Conservation (phyloP, 148 eudicot genomes). For the Cornus kousa region DNA sequence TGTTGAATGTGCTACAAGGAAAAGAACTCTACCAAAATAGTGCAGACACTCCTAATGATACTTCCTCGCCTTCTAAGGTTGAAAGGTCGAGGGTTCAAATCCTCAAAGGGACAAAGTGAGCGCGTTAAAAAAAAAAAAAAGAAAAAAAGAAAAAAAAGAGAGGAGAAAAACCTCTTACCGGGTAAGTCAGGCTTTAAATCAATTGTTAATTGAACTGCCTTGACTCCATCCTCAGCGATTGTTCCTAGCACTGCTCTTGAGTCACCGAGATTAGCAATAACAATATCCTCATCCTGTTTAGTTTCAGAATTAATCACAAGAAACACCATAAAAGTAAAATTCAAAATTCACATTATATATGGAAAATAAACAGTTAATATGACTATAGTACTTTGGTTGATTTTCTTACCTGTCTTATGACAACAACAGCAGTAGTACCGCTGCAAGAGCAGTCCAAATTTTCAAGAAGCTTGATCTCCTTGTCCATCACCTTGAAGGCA, state of each 20-base stretch:
- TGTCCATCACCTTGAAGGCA: constrained; percentile 73
- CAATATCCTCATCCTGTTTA: constrained; percentile 55
- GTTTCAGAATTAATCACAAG: not conserved
- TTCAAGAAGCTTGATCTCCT: constrained; percentile 58
- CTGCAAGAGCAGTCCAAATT: constrained; percentile 65
- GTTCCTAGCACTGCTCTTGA: constrained; percentile 77
- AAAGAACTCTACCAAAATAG: too few relatives aligned
- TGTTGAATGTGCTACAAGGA: too few relatives aligned
- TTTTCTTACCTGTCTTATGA: constrained; percentile 62
- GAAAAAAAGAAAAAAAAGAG: too few relatives aligned
- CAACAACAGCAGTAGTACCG: constrained; percentile 76
- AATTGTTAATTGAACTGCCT: constrained; percentile 36
- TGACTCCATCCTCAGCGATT: constrained; percentile 39
- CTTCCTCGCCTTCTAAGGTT: too few relatives aligned
- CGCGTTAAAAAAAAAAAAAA: too few relatives aligned
- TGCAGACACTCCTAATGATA: too few relatives aligned
- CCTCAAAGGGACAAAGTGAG: too few relatives aligned
- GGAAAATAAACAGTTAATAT: not conserved
- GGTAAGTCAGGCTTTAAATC: too few relatives aligned
- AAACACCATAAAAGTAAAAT: not conserved
- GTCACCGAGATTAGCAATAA: constrained; percentile 80
- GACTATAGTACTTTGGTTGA: not conserved
- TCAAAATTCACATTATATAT: not conserved
- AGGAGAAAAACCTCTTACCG: constrained; percentile 35
- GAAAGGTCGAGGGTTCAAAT: too few relatives aligned